phyloP scores from a whole-genome alignment of 768 basidiomycete genomes.

The Stropharia rugosoannulata region DNA sequence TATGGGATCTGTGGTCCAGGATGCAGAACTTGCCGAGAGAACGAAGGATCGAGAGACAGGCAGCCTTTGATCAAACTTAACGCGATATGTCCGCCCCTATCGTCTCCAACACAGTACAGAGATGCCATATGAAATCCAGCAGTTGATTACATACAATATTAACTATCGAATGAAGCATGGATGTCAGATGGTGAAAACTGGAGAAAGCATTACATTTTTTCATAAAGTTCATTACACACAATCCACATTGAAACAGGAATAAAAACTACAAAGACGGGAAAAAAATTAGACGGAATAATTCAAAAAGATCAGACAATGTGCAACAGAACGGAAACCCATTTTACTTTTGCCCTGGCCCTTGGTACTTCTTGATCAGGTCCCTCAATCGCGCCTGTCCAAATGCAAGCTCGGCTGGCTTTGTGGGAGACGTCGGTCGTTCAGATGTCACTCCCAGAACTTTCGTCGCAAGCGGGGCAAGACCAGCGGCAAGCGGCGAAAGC shows the following conservation, averaged over 20 bases:
- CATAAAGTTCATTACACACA: slow-evolving; percentile 21
- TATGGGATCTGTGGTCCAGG: too few species aligned
- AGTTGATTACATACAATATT: too few species aligned
- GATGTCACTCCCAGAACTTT: slow-evolving; percentile 6
- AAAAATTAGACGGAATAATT: slow-evolving; percentile 5
- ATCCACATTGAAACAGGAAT: background rate
- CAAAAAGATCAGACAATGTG: background rate
- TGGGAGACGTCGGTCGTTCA: slow-evolving; percentile 20
- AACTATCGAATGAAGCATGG: too few species aligned
- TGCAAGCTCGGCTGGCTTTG: slow-evolving; percentile 48
- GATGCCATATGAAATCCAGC: too few species aligned
- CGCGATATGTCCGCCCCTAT: too few species aligned
- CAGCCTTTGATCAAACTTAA: too few species aligned
- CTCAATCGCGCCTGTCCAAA: slow-evolving; percentile 78
- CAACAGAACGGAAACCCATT: slow-evolving; percentile 3
- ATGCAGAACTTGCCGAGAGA: too few species aligned
- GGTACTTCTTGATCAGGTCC: slow-evolving; percentile 83
- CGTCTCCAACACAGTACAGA: too few species aligned
- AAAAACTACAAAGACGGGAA: background rate
- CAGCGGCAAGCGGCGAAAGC: too few species aligned
- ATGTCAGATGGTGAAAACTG: background rate
- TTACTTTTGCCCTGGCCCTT: slow-evolving; percentile 33
- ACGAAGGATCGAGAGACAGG: too few species aligned
- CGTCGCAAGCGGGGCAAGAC: too few species aligned
- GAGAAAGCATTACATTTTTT: slow-evolving; percentile 13